Percentiles rank a stretch among this genome's conserved stretches.
Conservation (phyloP, 2,329 filamentous ascomycete species). For the Trichoderma sp. region DNA sequence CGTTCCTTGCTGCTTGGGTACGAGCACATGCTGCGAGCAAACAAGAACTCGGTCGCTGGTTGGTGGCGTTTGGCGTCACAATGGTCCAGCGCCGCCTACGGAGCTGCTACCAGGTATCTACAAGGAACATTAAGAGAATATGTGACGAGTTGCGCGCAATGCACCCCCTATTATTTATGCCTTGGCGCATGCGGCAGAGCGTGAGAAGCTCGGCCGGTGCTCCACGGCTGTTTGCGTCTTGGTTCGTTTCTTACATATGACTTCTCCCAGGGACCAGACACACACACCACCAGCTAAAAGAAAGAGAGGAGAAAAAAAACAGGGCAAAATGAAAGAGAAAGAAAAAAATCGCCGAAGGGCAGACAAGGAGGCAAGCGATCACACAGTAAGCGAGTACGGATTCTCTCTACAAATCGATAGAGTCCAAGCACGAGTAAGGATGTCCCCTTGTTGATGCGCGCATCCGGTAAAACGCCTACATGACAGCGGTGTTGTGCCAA, state of each 20-base stretch:
- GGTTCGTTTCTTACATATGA: slow-evolving; percentile 2
- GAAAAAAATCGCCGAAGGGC: background rate
- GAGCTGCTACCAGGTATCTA: background rate
- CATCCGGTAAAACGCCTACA: background rate
- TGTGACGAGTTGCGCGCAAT: background rate
- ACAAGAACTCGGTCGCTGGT: background rate
- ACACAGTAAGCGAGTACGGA: background rate
- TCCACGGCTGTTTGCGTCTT: background rate
- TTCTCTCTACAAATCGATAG: background rate
- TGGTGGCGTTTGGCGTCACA: slow-evolving; percentile 1
- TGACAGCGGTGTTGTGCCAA: too few relatives aligned
- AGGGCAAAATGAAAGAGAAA: background rate
- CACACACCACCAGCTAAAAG: background rate
- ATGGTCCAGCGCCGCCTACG: background rate
- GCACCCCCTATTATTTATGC: background rate
- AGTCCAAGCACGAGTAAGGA: background rate
- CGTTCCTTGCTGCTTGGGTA: background rate
- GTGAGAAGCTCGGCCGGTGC: background rate
- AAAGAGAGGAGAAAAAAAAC: background rate
- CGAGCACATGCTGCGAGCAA: background rate
- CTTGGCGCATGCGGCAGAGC: background rate
- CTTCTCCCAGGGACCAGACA: background rate
- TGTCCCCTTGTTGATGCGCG: background rate
- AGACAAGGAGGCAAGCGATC: background rate
- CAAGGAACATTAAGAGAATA: background rate